Base-by-base conservation (phyloP, 208 protist genomes). In the Wallacemonas sp. region DNA sequence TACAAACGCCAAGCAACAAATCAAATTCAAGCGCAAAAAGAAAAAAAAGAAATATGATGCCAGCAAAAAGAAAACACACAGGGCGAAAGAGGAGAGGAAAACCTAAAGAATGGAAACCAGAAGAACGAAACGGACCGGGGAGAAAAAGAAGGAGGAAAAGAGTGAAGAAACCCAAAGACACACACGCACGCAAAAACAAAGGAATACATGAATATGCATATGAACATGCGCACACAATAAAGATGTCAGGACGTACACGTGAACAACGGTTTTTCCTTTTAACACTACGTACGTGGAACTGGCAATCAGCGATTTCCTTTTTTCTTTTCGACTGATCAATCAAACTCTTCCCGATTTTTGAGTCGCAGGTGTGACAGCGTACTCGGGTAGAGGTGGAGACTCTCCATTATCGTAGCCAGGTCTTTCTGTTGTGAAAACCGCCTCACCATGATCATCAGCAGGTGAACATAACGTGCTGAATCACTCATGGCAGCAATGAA, bases 21-120 rank as follows among this genome's bases (percentile, higher is more conserved):
- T n/a, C n/a, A n/a, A n/a, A n/a, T n/a, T n/a, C n/a, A n/a, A n/a
- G n/a, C n/a, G n/a, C 26, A 21, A 56, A 46, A 62, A 67, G 30
- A 33, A 57, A 55, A 70, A 48, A 67, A 56, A 24, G 34, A 65
- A 1, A 47, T 33, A 63, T 52, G 48, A 33, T 68, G 29, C 30
- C 2, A 44, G 68, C 44, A 65, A 24, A 23, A 21, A 49, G 33
- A 5, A 61, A 11, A 61, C n/a, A n/a, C n/a, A n/a, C n/a, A n/a
- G n/a, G n/a, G n/a, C n/a, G n/a, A n/a, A n/a, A n/a, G n/a, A n/a
- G 27, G 32, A 8, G 57, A 48, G 39, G 9, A 49, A 49, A 9
- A 21, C 5, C 48, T 56, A 48, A 63, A 32, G 43, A 65, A 62
- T 1, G 38, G 23, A 44, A 47, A 61, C 16, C 46, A 44, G 54